A percentile compares a stretch with the other conserved stretches of the same genome.
phyloP scores from a whole-genome alignment of 192 early-diverging fungal species.

The Lunasporangiospora selenospora region DNA sequence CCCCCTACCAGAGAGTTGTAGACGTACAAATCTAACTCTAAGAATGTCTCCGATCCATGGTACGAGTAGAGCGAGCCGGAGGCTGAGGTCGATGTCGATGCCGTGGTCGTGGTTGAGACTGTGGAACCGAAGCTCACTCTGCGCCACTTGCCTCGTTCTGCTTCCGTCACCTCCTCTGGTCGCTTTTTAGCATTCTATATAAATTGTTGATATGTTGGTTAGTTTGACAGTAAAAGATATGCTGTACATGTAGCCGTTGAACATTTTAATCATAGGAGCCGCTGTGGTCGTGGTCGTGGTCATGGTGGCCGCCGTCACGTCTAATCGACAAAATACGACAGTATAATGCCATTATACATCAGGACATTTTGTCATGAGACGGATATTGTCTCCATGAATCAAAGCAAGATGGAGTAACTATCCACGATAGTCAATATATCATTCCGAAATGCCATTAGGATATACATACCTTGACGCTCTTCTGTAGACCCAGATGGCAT shows the following conservation, averaged over 20 bases:
- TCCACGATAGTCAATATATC: no score
- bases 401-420: constrained; percentile 4
- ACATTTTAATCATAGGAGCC: not conserved
- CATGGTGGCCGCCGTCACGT: not conserved
- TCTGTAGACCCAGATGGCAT: no score
- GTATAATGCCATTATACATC: not conserved
- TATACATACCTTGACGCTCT: no score
- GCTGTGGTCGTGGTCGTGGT: constrained; percentile 1
- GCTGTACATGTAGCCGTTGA: constrained; percentile 3
- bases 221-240: constrained; percentile 1
- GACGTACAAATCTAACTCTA: constrained; percentile 18
- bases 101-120: constrained; percentile 3
- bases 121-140: constrained; percentile 11
- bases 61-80: constrained; percentile 16
- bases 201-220: constrained; percentile 2
- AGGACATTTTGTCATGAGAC: not conserved
- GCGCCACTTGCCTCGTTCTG: constrained; percentile 6
- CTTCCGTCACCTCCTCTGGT: constrained; percentile 3
- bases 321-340: constrained; percentile 10
- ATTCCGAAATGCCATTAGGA: no score
- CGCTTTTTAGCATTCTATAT: constrained; percentile 3
- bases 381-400: constrained; percentile 3
- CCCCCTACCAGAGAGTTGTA: constrained; percentile 21
- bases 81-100: no score
- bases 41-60: constrained; percentile 21